A percentile compares a stretch with the other conserved stretches of the same genome.
phyloP scores from a whole-genome alignment of 1,139 yeast species.

The Meyerozyma guilliermondii region DNA sequence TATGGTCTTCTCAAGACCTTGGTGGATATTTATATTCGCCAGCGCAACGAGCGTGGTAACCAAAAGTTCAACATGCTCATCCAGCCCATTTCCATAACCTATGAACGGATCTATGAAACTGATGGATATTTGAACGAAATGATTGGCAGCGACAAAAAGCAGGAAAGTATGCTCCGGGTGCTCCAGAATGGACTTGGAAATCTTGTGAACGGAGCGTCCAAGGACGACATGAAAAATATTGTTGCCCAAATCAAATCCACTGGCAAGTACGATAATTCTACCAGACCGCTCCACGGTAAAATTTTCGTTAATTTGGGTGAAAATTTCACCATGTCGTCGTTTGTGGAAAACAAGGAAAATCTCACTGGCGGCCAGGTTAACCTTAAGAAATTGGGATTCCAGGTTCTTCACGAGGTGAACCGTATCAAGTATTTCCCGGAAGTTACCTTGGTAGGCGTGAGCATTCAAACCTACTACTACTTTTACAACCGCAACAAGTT shows the following conservation, averaged over 20 bases:
- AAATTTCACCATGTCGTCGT: constrained; percentile 26
- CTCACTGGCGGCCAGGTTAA: constrained; percentile 16
- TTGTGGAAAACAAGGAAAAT: constrained; percentile 11
- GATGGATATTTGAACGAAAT: constrained; percentile 59
- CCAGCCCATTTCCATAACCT: constrained; percentile 58
- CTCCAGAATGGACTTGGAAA: constrained; percentile 26
- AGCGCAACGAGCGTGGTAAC: constrained; percentile 40
- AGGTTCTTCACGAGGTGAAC: constrained; percentile 37
- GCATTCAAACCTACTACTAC: constrained; percentile 32
- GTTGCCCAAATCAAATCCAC: constrained; percentile 4
- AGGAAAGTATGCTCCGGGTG: constrained; percentile 37
- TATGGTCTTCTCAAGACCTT: constrained; percentile 56
- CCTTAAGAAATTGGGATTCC: constrained; percentile 40
- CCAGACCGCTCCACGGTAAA: constrained; percentile 29
- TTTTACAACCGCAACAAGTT: constrained; percentile 14
- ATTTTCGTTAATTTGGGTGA: constrained; percentile 36
- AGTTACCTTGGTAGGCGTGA: constrained; percentile 34
- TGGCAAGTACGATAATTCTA: constrained; percentile 26
- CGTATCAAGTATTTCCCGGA: constrained; percentile 33
- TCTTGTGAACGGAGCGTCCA: constrained; percentile 8
- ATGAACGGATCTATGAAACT: constrained; percentile 64
- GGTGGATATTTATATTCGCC: constrained; percentile 41
- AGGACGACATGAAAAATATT: constrained; percentile 5
- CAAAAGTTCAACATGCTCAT: constrained; percentile 38
- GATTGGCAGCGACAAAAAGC: constrained; percentile 55